Evolutionary conservation across 768 basidiomycete genomes (phyloP).

Genomic region (Inosperma sp.): DNA sequence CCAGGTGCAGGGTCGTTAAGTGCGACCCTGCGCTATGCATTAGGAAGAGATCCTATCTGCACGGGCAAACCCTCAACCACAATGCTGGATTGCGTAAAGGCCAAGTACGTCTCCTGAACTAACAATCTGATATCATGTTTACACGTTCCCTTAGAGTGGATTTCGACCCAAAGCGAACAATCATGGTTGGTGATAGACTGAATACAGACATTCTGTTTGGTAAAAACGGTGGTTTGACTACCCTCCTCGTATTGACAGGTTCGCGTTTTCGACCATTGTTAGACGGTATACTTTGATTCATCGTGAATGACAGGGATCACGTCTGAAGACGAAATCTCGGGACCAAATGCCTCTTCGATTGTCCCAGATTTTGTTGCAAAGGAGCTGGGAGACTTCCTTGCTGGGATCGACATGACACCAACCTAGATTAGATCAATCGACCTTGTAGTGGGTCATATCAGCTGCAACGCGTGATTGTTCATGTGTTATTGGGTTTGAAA

Average conservation of each 20-base stretch:
- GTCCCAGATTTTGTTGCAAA: constrained; percentile 78
- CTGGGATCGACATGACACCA: constrained; percentile 15
- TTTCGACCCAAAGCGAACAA: constrained; percentile 79
- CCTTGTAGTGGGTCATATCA: not conserved
- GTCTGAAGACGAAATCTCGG: constrained; percentile 65
- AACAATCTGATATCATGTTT: constrained; percentile 10
- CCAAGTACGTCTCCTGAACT: constrained; percentile 38
- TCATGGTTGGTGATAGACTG: constrained; percentile 95
- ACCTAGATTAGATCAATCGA: constrained; percentile 5
- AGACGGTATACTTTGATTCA: not conserved
- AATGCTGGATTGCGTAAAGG: constrained; percentile 91
- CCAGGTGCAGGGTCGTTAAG: constrained; percentile 86
- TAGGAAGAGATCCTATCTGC: constrained; percentile 64
- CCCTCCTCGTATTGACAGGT: constrained; percentile 93
- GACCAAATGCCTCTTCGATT: constrained; percentile 61
- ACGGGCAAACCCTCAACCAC: constrained; percentile 89
- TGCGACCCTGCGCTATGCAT: constrained; percentile 72
- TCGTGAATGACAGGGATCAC: constrained; percentile 60
- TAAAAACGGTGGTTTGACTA: constrained; percentile 76
- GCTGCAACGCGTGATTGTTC: not conserved
- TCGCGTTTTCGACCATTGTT: no score
- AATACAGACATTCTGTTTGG: constrained; percentile 97
- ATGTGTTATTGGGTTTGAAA: constrained; percentile 13
- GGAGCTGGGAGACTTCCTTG: constrained; percentile 77
- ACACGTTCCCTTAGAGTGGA: constrained; percentile 52